A percentile compares a stretch with the other conserved stretches of the same genome.
These are phyloP conservation scores for Conringia planisiliqua DNA, from an alignment of 345 rosid genomes.

Conservation along the genomic window DNA sequence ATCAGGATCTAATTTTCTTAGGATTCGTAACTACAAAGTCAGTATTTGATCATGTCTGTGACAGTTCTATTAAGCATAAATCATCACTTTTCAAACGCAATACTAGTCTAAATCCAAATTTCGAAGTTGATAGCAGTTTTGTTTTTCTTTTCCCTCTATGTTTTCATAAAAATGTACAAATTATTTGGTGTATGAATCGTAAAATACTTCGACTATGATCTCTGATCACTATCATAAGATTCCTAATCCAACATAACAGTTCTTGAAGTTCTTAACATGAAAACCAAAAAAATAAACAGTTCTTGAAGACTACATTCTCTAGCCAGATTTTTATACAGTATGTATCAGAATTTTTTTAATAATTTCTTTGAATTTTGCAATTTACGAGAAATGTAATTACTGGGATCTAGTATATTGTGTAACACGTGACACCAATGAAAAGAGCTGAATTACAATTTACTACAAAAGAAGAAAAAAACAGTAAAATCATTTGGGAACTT, in stretches of 20 bases:
- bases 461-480: background rate
- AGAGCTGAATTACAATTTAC: slow-evolving; percentile 2
- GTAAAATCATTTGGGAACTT: slow-evolving; percentile 33
- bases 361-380: background rate
- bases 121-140: background rate
- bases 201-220: background rate
- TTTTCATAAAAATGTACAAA: background rate
- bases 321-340: background rate
- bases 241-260: background rate
- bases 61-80: background rate
- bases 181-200: background rate
- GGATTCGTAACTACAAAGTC: background rate
- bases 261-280: too few species aligned
- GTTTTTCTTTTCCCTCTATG: background rate
- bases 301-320: slow-evolving; percentile 22
- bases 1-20: background rate
- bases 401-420: background rate
- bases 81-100: background rate
- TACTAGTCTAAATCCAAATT: background rate
- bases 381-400: slow-evolving; percentile 7
- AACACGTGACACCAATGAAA: slow-evolving; percentile 44
- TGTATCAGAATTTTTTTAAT: background rate
- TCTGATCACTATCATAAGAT: background rate
- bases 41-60: background rate
- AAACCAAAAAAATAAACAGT: too few species aligned